phyloP scores from a whole-genome alignment of 1,284 basidiomycete species.

The Austropuccinia psidii region DNA sequence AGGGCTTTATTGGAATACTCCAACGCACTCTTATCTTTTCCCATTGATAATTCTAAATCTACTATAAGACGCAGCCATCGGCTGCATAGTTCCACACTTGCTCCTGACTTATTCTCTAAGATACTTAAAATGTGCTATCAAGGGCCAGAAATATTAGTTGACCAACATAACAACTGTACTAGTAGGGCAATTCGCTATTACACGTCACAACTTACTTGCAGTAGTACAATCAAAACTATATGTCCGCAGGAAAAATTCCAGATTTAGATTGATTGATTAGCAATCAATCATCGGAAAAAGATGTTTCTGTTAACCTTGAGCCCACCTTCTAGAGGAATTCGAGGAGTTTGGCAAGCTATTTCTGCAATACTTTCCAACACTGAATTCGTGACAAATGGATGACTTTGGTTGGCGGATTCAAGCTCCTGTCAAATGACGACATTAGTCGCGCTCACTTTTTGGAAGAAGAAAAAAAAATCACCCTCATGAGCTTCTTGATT shows the following conservation, averaged over 20 bases:
- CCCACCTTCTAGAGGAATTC: slow-evolving; percentile 11
- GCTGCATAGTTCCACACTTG: background rate
- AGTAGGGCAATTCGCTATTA: too few relatives aligned
- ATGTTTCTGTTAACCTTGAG: too few relatives aligned
- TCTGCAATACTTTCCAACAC: slow-evolving; percentile 34
- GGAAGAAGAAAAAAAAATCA: background rate
- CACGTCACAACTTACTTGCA: too few relatives aligned
- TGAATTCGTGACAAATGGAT: slow-evolving; percentile 1
- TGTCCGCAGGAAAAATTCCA: too few relatives aligned
- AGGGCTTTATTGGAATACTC: slow-evolving; percentile 19
- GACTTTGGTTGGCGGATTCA: background rate
- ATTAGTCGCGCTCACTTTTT: background rate
- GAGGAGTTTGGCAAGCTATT: slow-evolving; percentile 14
- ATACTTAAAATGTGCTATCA: slow-evolving; percentile 18
- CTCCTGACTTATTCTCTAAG: background rate
- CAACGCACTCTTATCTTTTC: slow-evolving; percentile 10
- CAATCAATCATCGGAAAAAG: too few relatives aligned
- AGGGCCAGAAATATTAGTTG: too few relatives aligned
- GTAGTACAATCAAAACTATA: too few relatives aligned
- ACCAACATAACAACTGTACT: too few relatives aligned
- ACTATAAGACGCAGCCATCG: slow-evolving; percentile 32
- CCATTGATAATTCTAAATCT: slow-evolving; percentile 26
- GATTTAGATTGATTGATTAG: too few relatives aligned
- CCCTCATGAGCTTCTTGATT: slow-evolving; percentile 9
- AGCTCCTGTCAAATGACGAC: background rate